Percentiles rank a stretch among this genome's conserved stretches.
These are phyloP conservation scores for Cryptococcus sp. DNA, from an alignment of 1,284 basidiomycete species.

Conservation along the genomic window DNA sequence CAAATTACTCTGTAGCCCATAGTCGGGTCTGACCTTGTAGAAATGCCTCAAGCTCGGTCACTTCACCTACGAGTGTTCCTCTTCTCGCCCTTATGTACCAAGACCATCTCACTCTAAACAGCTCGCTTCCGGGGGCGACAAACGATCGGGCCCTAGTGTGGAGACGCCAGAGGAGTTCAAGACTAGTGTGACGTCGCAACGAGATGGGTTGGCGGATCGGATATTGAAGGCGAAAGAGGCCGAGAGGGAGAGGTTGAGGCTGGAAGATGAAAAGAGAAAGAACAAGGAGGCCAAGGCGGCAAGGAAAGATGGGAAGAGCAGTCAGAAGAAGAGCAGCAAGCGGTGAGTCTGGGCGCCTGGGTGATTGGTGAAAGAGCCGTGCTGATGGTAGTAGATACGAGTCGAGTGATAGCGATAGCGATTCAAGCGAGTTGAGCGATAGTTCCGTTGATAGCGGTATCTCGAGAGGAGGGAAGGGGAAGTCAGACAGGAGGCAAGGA, in stretches of 20 bases:
- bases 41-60: constrained; percentile 45
- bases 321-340: constrained; percentile 11
- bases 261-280: constrained; percentile 16
- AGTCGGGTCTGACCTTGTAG: constrained; percentile 16
- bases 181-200: constrained; percentile 8
- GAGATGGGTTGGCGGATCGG: constrained; percentile 42
- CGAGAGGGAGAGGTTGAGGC: constrained; percentile 23
- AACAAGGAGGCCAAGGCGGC: constrained; percentile 6
- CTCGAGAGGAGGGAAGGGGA: neutral
- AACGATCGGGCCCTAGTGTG: constrained; percentile 34
- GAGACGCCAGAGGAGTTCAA: constrained; percentile 48
- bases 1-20: too few relatives aligned
- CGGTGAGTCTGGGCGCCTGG: neutral
- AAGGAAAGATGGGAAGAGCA: constrained; percentile 7
- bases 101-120: constrained; percentile 41
- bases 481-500: constrained; percentile 2
- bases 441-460: neutral
- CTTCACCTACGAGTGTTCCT: constrained; percentile 46
- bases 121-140: constrained; percentile 22
- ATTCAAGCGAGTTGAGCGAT: neutral
- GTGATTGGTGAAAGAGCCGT: too few relatives aligned
- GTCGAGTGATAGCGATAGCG: constrained; percentile 2
- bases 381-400: neutral
- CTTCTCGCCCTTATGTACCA: constrained; percentile 38
- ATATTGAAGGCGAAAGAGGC: constrained; percentile 44